Conservation (phyloP, 306 rosid genomes). For the Vigna hirtella region DNA sequence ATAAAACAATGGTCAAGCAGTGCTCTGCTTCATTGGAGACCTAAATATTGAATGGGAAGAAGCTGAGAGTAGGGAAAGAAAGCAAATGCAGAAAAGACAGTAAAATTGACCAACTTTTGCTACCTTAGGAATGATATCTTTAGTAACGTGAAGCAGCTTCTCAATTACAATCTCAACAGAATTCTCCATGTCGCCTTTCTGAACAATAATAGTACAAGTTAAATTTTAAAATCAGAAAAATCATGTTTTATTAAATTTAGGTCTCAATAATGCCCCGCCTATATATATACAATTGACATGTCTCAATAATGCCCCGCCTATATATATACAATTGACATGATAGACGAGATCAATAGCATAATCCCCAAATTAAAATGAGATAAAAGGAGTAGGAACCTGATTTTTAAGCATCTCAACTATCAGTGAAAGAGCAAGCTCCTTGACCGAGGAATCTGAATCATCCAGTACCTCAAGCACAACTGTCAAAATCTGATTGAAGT, state of each 20-base stretch:
- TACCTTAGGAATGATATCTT: slow-evolving; percentile 82
- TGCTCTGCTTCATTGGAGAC: slow-evolving; percentile 96
- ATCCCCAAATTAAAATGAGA: slow-evolving; percentile 32
- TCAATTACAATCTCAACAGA: slow-evolving; percentile 96
- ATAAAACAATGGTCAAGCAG: slow-evolving; percentile 83
- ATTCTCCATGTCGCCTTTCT: slow-evolving; percentile 92
- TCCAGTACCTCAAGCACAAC: slow-evolving; percentile 94
- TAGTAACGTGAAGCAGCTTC: slow-evolving; percentile 92
- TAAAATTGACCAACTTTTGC: slow-evolving; percentile 28
- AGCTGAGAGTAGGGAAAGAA: slow-evolving; percentile 42
- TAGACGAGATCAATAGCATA: not conserved
- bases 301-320: slow-evolving; percentile 24
- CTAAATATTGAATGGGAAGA: slow-evolving; percentile 52
- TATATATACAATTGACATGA: not conserved
- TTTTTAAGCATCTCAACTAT: slow-evolving; percentile 58
- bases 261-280: slow-evolving; percentile 24
- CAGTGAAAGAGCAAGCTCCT: slow-evolving; percentile 80
- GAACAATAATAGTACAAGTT: slow-evolving; percentile 19
- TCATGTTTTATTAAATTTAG: not conserved
- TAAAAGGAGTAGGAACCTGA: slow-evolving; percentile 62
- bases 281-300: not conserved
- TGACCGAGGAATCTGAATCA: slow-evolving; percentile 84
- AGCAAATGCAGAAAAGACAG: slow-evolving; percentile 10
- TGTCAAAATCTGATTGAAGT: slow-evolving; percentile 97
- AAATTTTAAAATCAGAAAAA: not conserved